phyloP scores from a whole-genome alignment of 2,329 filamentous ascomycete genomes.

The Coleophoma cylindrospora region DNA sequence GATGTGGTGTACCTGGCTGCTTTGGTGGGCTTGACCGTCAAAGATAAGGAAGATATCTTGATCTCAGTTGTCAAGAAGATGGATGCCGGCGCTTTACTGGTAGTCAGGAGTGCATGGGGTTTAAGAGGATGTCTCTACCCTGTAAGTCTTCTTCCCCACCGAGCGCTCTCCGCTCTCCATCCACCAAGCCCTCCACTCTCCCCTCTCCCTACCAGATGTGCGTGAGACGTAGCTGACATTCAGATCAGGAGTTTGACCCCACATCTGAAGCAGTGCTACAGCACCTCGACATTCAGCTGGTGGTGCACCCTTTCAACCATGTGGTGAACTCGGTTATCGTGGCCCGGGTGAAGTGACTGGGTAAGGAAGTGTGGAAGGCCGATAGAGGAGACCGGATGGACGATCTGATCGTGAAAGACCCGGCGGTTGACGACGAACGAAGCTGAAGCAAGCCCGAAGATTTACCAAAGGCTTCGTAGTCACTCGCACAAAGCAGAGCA shows the following conservation, averaged over 20 bases:
- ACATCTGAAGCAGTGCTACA: constrained; percentile 26
- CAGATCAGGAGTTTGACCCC: constrained; percentile 31
- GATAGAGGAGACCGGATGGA: no score
- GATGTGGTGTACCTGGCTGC: constrained; percentile 46
- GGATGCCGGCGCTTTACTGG: constrained; percentile 36
- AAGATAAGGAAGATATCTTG: constrained; percentile 36
- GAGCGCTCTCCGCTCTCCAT: no score
- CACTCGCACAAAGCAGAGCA: no score
- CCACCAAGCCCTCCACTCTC: no score
- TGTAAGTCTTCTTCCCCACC: constrained; percentile 22
- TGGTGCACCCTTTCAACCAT: constrained; percentile 41
- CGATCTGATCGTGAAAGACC: no score
- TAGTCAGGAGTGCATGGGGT: constrained; percentile 38
- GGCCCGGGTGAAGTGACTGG: constrained; percentile 14
- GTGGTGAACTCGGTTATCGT: constrained; percentile 46
- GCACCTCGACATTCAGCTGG: constrained; percentile 33
- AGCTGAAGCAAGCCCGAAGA: no score
- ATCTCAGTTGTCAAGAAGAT: constrained; percentile 30
- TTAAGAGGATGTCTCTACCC: constrained; percentile 42
- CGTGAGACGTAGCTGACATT: neutral
- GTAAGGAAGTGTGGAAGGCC: no score
- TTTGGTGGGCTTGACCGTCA: constrained; percentile 38
- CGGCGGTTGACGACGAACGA: no score
- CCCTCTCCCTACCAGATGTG: neutral
- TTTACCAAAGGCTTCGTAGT: no score